Evolutionary conservation across 2,329 filamentous ascomycete species (phyloP), one percentile per base, ranked within the genome.

Genomic region (Calonectria naviculata): DNA sequence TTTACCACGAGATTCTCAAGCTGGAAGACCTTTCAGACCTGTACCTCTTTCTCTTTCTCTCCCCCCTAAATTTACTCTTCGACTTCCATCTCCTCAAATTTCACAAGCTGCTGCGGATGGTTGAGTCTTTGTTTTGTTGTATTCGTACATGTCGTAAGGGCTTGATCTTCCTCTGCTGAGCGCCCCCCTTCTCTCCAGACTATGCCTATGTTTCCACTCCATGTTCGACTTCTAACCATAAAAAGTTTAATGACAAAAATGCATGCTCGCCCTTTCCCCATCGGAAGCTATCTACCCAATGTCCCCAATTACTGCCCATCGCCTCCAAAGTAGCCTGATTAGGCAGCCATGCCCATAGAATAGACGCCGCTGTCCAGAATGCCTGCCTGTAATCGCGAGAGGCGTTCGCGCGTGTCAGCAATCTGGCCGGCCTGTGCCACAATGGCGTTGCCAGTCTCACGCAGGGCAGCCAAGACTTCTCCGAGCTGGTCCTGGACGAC

Each of bases 381-480:
- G 9, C 84, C 83, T 17, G 83, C 83, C 71, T 85, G 84, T 42
- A 85, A 75, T 46, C 83, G 80, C 41, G 84, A 84, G 67, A 85
- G 64, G 42, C 82, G 79, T 78, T 85, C 84, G 44, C 84, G 80
- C 15, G 83, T 85, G 65, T 85, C 84, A 15, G 84, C 84, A 74
- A 85, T 85, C 71, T 83, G 82, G 5, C 84, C 84, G 0, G 84
- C 84, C 71, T 85, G 83, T 5, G 79, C 80, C 28, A 85, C 78
- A 65, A 85, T 86, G 13, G 82, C 82, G 41, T 80, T 82, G 38
- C 82, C 81, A 67, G 85, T 83, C 65, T 85, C 83, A 13, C 83
- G 76, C 17, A 86, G 74, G 4, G 83, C 84, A 10, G 78, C 73
- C 12, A 84, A 75, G 31, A 84, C 80, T 73, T 84, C 83, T 54